Percentiles rank a stretch among this genome's conserved stretches.
Evolutionary conservation across 257 asterid genomes (phyloP).

Genomic region (Handroanthus guayacan): DNA sequence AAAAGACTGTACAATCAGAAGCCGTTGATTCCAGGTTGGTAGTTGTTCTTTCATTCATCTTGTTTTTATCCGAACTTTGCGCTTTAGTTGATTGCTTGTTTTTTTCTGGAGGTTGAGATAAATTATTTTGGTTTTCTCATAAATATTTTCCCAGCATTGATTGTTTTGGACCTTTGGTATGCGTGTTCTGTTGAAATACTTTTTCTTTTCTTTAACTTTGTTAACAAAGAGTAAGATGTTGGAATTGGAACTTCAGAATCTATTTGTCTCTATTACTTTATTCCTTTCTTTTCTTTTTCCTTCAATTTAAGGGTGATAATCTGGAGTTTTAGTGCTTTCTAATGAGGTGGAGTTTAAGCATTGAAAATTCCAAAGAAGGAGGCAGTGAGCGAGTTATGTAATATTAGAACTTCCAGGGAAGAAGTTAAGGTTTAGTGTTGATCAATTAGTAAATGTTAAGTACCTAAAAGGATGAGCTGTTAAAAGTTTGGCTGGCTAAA

Average conservation of each 20-base stretch:
- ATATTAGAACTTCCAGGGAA: neutral
- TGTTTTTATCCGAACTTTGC: constrained; percentile 11
- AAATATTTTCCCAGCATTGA: neutral
- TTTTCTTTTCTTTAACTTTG: neutral
- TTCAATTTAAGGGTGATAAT: neutral
- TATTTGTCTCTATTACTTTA: neutral
- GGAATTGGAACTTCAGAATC: neutral
- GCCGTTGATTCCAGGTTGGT: constrained; percentile 68
- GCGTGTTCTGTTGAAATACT: neutral
- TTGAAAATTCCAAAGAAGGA: neutral
- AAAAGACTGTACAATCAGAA: constrained; percentile 75
- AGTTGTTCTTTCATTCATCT: neutral
- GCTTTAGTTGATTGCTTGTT: neutral
- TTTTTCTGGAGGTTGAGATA: neutral
- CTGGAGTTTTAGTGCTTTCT: neutral
- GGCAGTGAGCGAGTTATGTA: constrained; percentile 7
- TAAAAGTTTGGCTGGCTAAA: neutral
- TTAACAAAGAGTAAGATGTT: neutral
- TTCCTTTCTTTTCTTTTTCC: neutral
- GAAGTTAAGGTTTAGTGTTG: constrained; percentile 10
- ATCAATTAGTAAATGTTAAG: neutral
- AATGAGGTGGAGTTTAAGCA: constrained; percentile 26
- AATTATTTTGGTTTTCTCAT: neutral
- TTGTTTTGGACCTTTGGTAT: neutral
- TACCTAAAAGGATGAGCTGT: neutral